Evolutionary conservation across 2,329 filamentous ascomycete species (phyloP).

Genomic region (Aschersonia sp.): DNA sequence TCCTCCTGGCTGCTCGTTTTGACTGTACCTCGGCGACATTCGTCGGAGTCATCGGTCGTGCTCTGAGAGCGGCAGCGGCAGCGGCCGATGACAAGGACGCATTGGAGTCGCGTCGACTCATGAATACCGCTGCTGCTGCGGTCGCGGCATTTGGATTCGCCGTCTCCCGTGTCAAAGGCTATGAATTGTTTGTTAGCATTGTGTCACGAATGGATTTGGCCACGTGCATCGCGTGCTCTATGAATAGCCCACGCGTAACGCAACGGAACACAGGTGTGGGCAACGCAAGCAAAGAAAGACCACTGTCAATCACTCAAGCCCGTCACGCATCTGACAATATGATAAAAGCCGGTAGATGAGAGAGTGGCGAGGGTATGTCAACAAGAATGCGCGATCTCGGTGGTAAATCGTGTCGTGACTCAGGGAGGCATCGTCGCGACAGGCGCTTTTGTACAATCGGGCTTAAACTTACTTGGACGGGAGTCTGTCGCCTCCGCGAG

Average conservation of each 20-base stretch:
- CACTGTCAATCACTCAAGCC: not conserved
- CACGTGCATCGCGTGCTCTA: not conserved
- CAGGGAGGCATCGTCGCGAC: too few relatives aligned
- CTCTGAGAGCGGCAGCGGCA: constrained; percentile 71
- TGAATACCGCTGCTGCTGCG: constrained; percentile 70
- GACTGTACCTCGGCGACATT: constrained; percentile 74
- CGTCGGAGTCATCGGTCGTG: constrained; percentile 62
- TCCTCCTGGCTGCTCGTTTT: constrained; percentile 65
- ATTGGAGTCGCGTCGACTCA: constrained; percentile 45
- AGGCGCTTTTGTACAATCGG: not conserved
- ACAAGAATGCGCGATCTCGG: too few relatives aligned
- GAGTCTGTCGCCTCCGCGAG: constrained; percentile 33
- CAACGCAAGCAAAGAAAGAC: not conserved
- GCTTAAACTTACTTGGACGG: constrained; percentile 28
- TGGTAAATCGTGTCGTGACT: too few relatives aligned
- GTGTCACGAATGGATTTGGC: not conserved
- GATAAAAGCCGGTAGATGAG: too few relatives aligned
- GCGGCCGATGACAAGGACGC: constrained; percentile 67
- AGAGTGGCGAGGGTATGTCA: too few relatives aligned
- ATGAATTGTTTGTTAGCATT: constrained; percentile 9
- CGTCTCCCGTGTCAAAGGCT: constrained; percentile 50
- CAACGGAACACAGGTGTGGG: not conserved
- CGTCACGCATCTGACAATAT: not conserved
- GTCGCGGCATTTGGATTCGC: constrained; percentile 61
- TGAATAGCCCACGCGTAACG: not conserved